Evolutionary conservation across 2,329 filamentous ascomycete species (phyloP).

Genomic region (Alternaria brassicae): DNA sequence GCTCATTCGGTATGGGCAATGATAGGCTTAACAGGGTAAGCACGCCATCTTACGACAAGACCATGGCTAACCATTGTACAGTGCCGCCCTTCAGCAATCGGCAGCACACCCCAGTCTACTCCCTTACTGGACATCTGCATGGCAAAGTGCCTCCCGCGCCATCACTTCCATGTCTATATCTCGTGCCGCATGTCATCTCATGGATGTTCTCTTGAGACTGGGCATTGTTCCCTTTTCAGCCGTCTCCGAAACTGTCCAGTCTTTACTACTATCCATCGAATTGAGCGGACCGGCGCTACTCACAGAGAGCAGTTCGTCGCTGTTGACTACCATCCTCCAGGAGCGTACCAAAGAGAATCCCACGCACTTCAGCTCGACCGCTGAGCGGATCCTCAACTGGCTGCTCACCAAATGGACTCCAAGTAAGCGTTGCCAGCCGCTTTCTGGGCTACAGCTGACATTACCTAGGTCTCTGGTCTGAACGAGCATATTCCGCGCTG

Average conservation of each 20-base stretch:
- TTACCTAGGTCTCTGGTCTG: constrained; percentile 56
- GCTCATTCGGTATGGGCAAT: constrained; percentile 77
- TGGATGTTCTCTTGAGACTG: constrained; percentile 71
- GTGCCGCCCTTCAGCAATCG: constrained; percentile 40
- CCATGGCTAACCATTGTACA: constrained; percentile 16
- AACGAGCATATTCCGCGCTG: constrained; percentile 70
- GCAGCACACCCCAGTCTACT: constrained; percentile 47
- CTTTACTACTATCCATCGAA: constrained; percentile 77
- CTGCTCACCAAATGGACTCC: constrained; percentile 82
- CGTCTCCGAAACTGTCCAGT: constrained; percentile 73
- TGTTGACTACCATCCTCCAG: constrained; percentile 75
- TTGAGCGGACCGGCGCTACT: constrained; percentile 79
- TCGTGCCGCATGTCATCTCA: constrained; percentile 76
- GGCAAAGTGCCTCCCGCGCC: constrained; percentile 75
- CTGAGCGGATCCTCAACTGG: constrained; percentile 80
- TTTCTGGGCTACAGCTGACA: constrained; percentile 17
- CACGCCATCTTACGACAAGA: constrained; percentile 9
- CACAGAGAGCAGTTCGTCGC: constrained; percentile 76
- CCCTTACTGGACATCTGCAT: constrained; percentile 72
- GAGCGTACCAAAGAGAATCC: constrained; percentile 72
- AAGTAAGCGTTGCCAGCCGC: constrained; percentile 59
- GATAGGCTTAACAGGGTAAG: constrained; percentile 79
- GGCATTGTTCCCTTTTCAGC: constrained; percentile 72
- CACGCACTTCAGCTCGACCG: constrained; percentile 70
- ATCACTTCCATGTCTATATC: constrained; percentile 74